These are phyloP conservation scores for Nigrograna mackinnonii DNA, from an alignment of 2,329 filamentous ascomycete genomes.

Conservation along the genomic window DNA sequence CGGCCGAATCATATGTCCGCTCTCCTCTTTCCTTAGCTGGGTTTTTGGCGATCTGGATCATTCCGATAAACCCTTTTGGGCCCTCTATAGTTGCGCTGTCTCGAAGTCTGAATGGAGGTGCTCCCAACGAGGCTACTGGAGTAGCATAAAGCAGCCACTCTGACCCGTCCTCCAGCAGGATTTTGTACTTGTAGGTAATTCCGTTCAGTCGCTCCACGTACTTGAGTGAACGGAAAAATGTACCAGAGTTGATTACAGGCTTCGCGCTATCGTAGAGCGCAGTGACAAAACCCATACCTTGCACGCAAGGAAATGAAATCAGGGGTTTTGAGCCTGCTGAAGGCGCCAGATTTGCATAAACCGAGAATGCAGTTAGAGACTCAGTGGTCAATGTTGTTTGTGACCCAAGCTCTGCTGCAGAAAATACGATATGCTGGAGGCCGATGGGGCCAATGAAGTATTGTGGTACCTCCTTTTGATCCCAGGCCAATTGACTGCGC, in stretches of 20 bases:
- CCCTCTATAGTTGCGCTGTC: constrained; percentile 70
- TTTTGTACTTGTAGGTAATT: constrained; percentile 75
- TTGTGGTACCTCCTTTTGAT: constrained; percentile 43
- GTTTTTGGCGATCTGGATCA: constrained; percentile 83
- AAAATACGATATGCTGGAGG: constrained; percentile 80
- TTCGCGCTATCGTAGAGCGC: constrained; percentile 72
- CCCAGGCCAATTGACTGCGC: constrained; percentile 62
- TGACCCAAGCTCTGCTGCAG: constrained; percentile 72
- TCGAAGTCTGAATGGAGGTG: constrained; percentile 70
- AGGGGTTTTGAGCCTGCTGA: constrained; percentile 58
- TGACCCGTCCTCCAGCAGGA: constrained; percentile 70
- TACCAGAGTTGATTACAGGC: constrained; percentile 73
- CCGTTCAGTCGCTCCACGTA: constrained; percentile 33
- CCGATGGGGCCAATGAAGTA: constrained; percentile 86
- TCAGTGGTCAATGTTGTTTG: constrained; percentile 62
- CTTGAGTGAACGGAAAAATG: constrained; percentile 73
- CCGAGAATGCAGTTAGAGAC: constrained; percentile 59
- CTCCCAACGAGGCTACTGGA: constrained; percentile 55
- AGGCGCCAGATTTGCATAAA: constrained; percentile 72
- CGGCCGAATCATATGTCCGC: constrained; percentile 75
- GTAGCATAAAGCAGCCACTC: constrained; percentile 82
- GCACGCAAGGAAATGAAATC: constrained; percentile 79
- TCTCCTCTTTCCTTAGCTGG: constrained; percentile 57
- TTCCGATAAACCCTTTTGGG: constrained; percentile 70
- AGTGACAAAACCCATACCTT: constrained; percentile 89